Conservation (phyloP, 2,329 filamentous ascomycete species). For the Talaromyces sp. region DNA sequence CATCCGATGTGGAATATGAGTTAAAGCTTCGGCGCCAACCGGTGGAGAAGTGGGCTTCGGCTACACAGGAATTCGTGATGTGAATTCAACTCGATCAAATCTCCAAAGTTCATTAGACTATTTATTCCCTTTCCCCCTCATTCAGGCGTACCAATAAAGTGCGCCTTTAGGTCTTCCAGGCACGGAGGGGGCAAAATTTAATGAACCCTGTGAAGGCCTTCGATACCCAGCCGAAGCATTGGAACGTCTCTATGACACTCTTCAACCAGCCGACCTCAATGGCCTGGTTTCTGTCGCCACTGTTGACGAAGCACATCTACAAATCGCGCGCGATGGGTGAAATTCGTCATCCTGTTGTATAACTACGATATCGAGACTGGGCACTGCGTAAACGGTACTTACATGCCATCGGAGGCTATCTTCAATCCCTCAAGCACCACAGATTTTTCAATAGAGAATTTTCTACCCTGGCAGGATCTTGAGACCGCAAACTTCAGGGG, state of each 20-base stretch:
- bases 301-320: conserved; percentile 1
- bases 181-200: not conserved
- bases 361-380: not conserved
- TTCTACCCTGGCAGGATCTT: not conserved
- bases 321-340: conserved; percentile 4
- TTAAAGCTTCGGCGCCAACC: conserved; percentile 20
- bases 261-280: not conserved
- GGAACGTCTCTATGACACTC: not conserved
- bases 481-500: not conserved
- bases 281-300: not conserved
- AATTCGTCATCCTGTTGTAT: conserved; percentile 5
- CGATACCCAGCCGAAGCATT: conserved; percentile 4
- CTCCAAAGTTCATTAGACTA: not conserved
- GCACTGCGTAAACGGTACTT: not conserved
- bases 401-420: not conserved
- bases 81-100: not conserved
- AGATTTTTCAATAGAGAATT: not conserved
- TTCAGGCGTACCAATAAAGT: conserved; percentile 4
- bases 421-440: not conserved
- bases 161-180: not conserved
- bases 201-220: not conserved
- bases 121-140: not conserved
- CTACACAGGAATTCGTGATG: conserved; percentile 22
- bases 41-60: conserved; percentile 22
- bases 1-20: conserved; percentile 21